Conservation (phyloP, 1,284 basidiomycete species). For the Ganoderma meredithae region DNA sequence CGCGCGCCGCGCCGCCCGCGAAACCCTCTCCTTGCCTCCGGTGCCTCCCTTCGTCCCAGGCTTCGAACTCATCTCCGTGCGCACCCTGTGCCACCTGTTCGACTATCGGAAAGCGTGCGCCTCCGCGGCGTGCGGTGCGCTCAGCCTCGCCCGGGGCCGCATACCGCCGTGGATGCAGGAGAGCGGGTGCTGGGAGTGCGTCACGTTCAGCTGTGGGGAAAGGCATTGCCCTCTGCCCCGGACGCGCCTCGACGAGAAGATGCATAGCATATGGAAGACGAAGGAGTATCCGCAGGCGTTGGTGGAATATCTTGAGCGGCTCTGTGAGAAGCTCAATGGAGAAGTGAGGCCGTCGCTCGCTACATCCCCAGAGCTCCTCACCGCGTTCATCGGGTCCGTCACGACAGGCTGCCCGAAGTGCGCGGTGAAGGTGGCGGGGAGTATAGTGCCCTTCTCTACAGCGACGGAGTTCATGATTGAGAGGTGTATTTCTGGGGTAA, state of each 20-base stretch:
- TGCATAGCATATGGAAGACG: neutral
- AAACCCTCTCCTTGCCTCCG: neutral
- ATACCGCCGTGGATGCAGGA: slow-evolving; percentile 3
- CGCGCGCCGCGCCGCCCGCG: neutral
- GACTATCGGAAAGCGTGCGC: slow-evolving; percentile 5
- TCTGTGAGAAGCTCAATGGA: neutral
- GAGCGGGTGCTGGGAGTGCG: neutral
- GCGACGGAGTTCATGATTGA: neutral
- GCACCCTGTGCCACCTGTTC: neutral
- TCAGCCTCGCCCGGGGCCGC: neutral
- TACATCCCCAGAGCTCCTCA: neutral
- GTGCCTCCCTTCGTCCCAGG: neutral
- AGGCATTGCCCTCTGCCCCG: neutral
- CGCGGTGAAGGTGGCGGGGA: neutral
- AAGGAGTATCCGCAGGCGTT: slow-evolving; percentile 1
- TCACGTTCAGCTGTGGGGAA: slow-evolving; percentile 1
- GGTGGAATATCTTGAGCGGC: neutral
- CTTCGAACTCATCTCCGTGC: slow-evolving; percentile 1
- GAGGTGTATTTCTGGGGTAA: neutral
- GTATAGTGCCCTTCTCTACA: neutral
- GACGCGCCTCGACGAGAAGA: neutral
- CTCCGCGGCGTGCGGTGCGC: neutral
- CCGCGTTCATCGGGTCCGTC: neutral
- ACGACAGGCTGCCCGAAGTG: neutral
- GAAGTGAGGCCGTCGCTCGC: neutral